Conservation (phyloP, 371 early-diverging fungal genomes). For the Saksenaea oblongispora region DNA sequence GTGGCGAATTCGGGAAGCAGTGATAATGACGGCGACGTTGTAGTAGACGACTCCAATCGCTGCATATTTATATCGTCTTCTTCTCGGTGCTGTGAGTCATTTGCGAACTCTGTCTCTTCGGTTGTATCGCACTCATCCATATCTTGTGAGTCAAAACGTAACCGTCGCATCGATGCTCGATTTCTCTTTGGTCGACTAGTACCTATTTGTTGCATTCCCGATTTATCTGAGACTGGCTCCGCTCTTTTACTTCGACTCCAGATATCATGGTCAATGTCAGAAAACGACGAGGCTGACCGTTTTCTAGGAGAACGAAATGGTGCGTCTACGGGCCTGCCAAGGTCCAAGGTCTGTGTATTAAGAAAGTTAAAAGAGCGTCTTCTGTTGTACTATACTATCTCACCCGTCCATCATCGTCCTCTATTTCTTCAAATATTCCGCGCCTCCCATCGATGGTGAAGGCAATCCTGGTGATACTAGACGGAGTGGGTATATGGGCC, state of each 20-base stretch:
- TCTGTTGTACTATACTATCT: not conserved
- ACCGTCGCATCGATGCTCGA: not conserved
- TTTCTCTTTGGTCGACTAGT: not conserved
- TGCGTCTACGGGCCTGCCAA: not conserved
- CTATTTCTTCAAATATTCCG: conserved; percentile 10
- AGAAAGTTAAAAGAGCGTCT: not conserved
- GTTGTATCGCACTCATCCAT: not conserved
- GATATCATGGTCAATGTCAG: not conserved
- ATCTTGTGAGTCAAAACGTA: not conserved
- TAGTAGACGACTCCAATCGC: not conserved
- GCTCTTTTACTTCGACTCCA: not conserved
- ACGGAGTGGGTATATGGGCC: conserved; percentile 18
- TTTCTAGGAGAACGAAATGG: not conserved
- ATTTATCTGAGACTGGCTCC: not conserved
- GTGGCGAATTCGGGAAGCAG: not conserved
- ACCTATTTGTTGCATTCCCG: not conserved
- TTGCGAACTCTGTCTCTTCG: not conserved
- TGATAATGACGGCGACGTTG: not conserved
- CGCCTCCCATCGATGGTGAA: conserved; percentile 10
- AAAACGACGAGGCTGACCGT: not conserved
- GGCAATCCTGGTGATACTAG: conserved; percentile 1
- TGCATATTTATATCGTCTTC: not conserved
- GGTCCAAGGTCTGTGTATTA: not conserved
- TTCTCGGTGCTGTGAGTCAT: not conserved
- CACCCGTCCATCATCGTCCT: not conserved